phyloP scores from a whole-genome alignment of 2,329 filamentous ascomycete species.

The Albophoma yamanashiensis region DNA sequence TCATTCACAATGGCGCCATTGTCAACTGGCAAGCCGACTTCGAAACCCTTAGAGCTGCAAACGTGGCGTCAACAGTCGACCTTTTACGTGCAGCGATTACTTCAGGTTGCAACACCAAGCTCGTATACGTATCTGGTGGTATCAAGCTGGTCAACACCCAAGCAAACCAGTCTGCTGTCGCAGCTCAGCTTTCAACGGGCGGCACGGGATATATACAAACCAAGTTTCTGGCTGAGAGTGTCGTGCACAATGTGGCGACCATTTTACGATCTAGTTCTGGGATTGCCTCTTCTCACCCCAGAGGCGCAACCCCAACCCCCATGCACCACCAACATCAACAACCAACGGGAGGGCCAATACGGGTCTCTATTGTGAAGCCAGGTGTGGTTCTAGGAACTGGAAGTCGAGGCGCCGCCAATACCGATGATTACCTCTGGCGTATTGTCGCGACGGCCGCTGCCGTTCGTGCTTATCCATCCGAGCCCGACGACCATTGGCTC shows the following conservation, averaged over 20 bases:
- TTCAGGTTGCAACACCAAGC: constrained; percentile 7
- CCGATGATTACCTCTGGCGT: constrained; percentile 14
- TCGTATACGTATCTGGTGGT: constrained; percentile 14
- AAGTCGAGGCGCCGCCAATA: constrained; percentile 9
- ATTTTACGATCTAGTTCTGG: neutral
- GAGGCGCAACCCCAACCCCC: neutral
- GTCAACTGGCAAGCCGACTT: constrained; percentile 79
- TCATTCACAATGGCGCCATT: constrained; percentile 73
- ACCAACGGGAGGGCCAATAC: neutral
- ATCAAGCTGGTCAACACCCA: constrained; percentile 1
- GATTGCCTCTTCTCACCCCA: neutral
- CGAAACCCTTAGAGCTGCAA: constrained; percentile 57
- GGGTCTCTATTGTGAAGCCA: constrained; percentile 10
- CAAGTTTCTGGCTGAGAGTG: constrained; percentile 12
- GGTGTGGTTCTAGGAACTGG: constrained; percentile 11
- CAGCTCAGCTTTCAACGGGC: neutral
- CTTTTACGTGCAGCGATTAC: constrained; percentile 7
- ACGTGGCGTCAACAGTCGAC: constrained; percentile 40
- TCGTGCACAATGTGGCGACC: constrained; percentile 5
- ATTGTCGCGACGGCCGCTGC: constrained; percentile 6
- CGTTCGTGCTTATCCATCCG: constrained; percentile 4
- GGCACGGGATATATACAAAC: constrained; percentile 11
- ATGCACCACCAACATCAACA: neutral
- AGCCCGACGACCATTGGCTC: constrained; percentile 6
- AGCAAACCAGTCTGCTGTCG: neutral